Evolutionary conservation across 345 rosid species (phyloP).

Genomic region (Odontarrhena argentea): DNA sequence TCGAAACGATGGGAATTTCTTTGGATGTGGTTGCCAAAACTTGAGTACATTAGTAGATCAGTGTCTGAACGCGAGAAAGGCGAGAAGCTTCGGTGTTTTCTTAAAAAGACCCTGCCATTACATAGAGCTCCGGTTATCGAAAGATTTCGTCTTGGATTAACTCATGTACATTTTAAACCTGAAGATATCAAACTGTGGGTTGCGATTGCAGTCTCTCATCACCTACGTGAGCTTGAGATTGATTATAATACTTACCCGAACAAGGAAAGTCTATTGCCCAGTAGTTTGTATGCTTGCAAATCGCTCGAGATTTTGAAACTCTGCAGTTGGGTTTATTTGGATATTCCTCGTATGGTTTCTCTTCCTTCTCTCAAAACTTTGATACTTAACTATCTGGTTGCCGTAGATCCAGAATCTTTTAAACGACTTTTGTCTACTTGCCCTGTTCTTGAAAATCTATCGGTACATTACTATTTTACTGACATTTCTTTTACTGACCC

Average conservation of each 20-base stretch:
- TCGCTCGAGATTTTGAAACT: constrained; percentile 10
- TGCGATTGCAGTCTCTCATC: neutral
- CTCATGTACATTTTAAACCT: neutral
- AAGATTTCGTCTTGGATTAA: neutral
- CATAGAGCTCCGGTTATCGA: constrained; percentile 15
- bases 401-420: neutral
- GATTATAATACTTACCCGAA: neutral
- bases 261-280: neutral
- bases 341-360: constrained; percentile 21
- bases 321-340: neutral
- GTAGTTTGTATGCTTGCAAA: constrained; percentile 11
- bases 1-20: neutral
- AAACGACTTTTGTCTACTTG: neutral
- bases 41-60: neutral
- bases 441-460: constrained; percentile 10
- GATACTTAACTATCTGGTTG: neutral
- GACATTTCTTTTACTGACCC: too few species aligned
- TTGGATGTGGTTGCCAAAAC: constrained; percentile 32
- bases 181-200: neutral
- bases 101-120: neutral
- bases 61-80: neutral
- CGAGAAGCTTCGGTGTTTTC: neutral
- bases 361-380: constrained; percentile 12
- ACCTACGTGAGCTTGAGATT: too few species aligned
- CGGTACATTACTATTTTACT: neutral